These are phyloP conservation scores for Ambrosia hybrid DNA, from an alignment of 140 eudicot species.

Conservation along the genomic window DNA sequence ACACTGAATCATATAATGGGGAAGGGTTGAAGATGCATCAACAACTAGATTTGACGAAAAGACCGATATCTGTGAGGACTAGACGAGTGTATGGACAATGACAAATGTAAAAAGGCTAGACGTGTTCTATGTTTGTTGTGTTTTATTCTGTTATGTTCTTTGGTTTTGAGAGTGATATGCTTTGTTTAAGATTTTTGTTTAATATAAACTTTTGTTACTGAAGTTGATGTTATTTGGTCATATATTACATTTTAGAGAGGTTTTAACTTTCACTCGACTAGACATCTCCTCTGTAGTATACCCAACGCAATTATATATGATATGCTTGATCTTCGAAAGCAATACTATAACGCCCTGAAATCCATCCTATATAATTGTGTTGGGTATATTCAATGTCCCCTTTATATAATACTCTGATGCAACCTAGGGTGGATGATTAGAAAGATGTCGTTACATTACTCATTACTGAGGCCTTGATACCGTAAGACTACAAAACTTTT, in stretches of 20 bases:
- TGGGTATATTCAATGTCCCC: too few relatives aligned
- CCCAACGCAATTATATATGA: too few relatives aligned
- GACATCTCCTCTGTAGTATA: too few relatives aligned
- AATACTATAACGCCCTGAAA: too few relatives aligned
- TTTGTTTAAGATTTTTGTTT: not conserved
- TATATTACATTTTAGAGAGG: not conserved
- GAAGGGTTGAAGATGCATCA: constrained; percentile 19
- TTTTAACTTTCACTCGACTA: too few relatives aligned
- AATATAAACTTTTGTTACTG: not conserved
- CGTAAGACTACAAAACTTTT: too few relatives aligned
- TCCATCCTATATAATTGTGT: too few relatives aligned
- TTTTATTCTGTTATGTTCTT: constrained; percentile 3
- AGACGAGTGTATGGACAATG: constrained; percentile 39
- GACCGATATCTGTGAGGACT: constrained; percentile 72
- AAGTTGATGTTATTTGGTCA: not conserved
- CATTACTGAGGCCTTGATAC: too few relatives aligned
- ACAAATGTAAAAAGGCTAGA: constrained; percentile 6
- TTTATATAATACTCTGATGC: too few relatives aligned
- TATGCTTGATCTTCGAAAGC: too few relatives aligned
- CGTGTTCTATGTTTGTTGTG: not conserved
- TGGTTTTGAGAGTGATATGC: not conserved
- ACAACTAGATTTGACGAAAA: constrained; percentile 35
- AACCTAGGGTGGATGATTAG: too few relatives aligned
- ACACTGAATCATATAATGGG: not conserved
- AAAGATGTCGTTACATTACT: too few relatives aligned